Percentiles rank a stretch among this genome's conserved stretches.
Conservation (phyloP, 225 moss, liverwort and hornwort genomes). For the Sphagnum tenellum region DNA sequence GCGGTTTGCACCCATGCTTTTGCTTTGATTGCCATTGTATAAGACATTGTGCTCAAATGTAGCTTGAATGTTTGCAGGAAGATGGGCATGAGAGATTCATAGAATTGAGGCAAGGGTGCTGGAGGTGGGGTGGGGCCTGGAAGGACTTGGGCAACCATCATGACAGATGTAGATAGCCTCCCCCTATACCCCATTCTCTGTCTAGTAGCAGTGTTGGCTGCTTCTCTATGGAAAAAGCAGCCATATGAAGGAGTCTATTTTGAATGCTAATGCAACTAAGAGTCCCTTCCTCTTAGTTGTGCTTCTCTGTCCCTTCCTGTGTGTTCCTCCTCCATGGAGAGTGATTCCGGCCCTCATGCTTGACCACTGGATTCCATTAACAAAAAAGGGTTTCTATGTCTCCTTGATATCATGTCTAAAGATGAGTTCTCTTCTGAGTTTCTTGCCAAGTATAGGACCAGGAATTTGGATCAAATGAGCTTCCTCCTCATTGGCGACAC, state of each 20-base stretch:
- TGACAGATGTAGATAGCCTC: slow-evolving; percentile 37
- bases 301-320: neutral
- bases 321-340: slow-evolving; percentile 1
- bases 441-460: too few species aligned
- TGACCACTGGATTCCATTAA: neutral
- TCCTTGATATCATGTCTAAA: too few species aligned
- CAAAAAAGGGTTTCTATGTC: too few species aligned
- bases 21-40: too few species aligned
- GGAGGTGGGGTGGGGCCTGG: slow-evolving; percentile 44
- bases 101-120: slow-evolving; percentile 42
- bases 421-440: too few species aligned
- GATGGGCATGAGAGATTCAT: slow-evolving; percentile 51
- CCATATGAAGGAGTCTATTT: too few species aligned
- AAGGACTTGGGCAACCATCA: slow-evolving; percentile 33
- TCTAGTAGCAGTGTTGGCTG: slow-evolving; percentile 16
- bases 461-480: too few species aligned
- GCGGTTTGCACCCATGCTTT: too few species aligned
- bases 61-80: slow-evolving; percentile 27
- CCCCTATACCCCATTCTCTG: slow-evolving; percentile 31
- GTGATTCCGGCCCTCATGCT: neutral
- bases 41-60: too few species aligned
- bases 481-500: too few species aligned
- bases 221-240: slow-evolving; percentile 30
- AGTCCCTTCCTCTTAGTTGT: too few species aligned
- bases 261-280: too few species aligned